Percentiles rank a stretch among this genome's conserved stretches.
These are phyloP conservation scores for Thermomyces lanuginosus DNA, from an alignment of 2,329 filamentous ascomycete genomes.

Conservation along the genomic window DNA sequence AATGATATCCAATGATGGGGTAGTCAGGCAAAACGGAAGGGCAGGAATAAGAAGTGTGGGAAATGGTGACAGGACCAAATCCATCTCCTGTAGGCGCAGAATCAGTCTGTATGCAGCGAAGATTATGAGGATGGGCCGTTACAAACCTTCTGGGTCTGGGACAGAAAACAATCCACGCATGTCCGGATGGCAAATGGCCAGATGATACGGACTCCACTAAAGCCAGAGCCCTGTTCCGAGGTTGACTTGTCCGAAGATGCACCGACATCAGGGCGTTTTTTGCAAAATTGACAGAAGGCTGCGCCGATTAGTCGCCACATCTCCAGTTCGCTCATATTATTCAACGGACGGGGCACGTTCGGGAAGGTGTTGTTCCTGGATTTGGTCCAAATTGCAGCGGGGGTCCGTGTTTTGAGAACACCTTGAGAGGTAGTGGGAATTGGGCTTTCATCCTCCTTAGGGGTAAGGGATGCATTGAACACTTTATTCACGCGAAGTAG, in stretches of 20 bases:
- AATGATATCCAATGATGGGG: conserved; percentile 44
- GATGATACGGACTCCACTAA: conserved; percentile 43
- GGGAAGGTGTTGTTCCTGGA: conserved; percentile 51
- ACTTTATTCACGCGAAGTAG: conserved; percentile 51
- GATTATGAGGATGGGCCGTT: no score
- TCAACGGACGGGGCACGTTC: conserved; percentile 52
- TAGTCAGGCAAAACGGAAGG: conserved; percentile 53
- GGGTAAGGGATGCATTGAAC: conserved; percentile 46
- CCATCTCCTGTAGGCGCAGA: conserved; percentile 55
- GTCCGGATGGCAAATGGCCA: conserved; percentile 55
- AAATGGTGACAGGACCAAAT: conserved; percentile 47
- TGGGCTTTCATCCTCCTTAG: conserved; percentile 20
- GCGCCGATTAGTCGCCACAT: conserved; percentile 60
- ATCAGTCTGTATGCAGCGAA: no score
- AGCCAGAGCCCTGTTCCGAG: conserved; percentile 47
- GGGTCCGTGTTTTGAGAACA: conserved; percentile 28
- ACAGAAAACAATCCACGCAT: conserved; percentile 50
- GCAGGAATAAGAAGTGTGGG: conserved; percentile 48
- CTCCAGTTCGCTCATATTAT: conserved; percentile 48
- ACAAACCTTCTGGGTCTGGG: conserved; percentile 49
- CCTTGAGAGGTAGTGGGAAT: conserved; percentile 16
- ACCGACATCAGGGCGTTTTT: conserved; percentile 18
- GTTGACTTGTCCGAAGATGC: conserved; percentile 17
- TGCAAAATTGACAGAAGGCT: conserved; percentile 52
- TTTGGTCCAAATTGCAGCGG: conserved; percentile 53